Evolutionary conservation across 495 filamentous ascomycete genomes (phyloP).

Genomic region (Lindgomyces ingoldianus): DNA sequence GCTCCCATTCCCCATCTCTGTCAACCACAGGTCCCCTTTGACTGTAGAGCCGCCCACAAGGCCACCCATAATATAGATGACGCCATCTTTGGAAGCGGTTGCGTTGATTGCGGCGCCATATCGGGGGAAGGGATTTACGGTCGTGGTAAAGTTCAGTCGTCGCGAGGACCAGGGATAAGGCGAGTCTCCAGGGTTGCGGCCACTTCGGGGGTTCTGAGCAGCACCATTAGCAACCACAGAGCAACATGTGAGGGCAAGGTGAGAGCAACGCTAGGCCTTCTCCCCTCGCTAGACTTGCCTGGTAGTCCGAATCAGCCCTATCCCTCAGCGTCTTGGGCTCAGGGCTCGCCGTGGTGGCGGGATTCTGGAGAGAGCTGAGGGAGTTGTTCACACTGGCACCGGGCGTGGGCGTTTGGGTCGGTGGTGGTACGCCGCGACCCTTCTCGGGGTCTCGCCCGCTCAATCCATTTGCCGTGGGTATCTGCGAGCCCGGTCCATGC

Average conservation of each 20-base stretch:
- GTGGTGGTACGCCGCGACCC: constrained; percentile 44
- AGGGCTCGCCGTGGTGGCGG: constrained; percentile 48
- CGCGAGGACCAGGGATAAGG: constrained; percentile 97
- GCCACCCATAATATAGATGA: constrained; percentile 97
- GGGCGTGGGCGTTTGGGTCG: constrained; percentile 59
- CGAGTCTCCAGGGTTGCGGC: constrained; percentile 46
- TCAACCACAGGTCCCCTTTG: constrained; percentile 96
- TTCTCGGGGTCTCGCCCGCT: constrained; percentile 30
- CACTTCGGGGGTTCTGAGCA: constrained; percentile 46
- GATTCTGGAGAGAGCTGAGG: constrained; percentile 53
- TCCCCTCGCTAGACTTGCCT: constrained; percentile 33
- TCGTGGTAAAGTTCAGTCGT: constrained; percentile 78
- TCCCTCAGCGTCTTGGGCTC: constrained; percentile 57
- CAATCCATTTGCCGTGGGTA: constrained; percentile 43
- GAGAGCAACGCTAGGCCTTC: background rate
- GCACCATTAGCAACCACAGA: constrained; percentile 5
- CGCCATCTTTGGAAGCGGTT: constrained; percentile 89
- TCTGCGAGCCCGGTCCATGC: constrained; percentile 41
- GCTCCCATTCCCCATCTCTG: constrained; percentile 80
- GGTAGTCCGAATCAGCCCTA: constrained; percentile 45
- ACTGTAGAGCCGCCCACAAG: constrained; percentile 91
- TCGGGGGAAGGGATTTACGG: constrained; percentile 87
- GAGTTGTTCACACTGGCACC: constrained; percentile 67
- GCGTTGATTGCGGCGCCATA: constrained; percentile 97
- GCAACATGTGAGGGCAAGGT: background rate